Base-by-base conservation (phyloP, 169 alveolate species). In the Plasmodium cynomolgi region DNA sequence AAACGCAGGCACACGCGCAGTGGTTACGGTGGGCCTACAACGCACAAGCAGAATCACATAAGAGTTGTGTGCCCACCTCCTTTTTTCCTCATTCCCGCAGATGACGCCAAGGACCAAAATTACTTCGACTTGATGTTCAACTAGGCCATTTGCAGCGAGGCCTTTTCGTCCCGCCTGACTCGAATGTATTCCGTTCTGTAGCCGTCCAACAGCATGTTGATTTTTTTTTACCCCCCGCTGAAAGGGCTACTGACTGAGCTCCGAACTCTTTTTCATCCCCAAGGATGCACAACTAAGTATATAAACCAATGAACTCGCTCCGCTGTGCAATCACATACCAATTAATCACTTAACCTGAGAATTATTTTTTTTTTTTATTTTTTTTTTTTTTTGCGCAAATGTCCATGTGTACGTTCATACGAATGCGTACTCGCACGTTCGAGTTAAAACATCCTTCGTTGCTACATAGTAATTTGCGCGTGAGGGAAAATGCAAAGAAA, bases 21-120 rank as follows among this genome's bases (percentile, higher is more conserved):
- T 50, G 62, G 23, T 50, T 50, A 50, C 13, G 62, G 1, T 50
- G 23, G 23, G 23, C 0, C 20, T 17, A 11, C 23, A 50, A 23
- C 13, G 23, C 62, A 17, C 62, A 50, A 26, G 13, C 62, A 50
- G 62, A 50, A 50, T 23, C 20, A 15, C 62, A 3, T 50, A 50
- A 0, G 8, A 1, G 62, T 50, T 50, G 4, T 44, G n/a, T 50
- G 1, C 20, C 20, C 44, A 3, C n/a, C 44, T 13, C 1, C 81
- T n/a, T 17, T 72, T 72, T 4, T 4, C 1, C 44, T 54, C 20
- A 11, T 34, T 15, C 20, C 20, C 20, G 81, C 20, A 72, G 81
- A 72, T 72, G 8, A n/a, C 81, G 41, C 39, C 54, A 72, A 72
- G 44, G 81, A 72, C 81, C 81, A 72, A 72, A 72, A 72, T 72